A percentile compares a stretch with the other conserved stretches of the same genome.
phyloP scores from a whole-genome alignment of 441 rosid species.

The Theobroma grandiflorum region DNA sequence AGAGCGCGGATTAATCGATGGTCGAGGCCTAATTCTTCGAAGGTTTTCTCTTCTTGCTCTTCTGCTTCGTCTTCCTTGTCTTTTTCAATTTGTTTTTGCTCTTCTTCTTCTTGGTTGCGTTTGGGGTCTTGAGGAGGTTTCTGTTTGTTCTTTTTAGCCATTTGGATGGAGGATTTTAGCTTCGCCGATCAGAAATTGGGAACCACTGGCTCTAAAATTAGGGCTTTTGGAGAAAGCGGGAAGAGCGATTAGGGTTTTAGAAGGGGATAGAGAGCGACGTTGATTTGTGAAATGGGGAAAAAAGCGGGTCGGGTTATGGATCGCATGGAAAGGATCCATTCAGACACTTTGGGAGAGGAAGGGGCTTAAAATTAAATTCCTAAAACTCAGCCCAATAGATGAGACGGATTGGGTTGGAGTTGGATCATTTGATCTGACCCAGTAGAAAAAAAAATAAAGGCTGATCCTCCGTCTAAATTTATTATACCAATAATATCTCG shows the following conservation, averaged over 20 bases:
- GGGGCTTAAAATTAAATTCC: not conserved
- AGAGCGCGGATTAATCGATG: conserved; percentile 74
- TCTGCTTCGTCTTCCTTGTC: conserved; percentile 30
- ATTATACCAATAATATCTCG: too few relatives aligned
- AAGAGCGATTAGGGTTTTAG: conserved; percentile 29
- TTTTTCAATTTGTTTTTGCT: conserved; percentile 5
- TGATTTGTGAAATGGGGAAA: not conserved
- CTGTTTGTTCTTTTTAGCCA: conserved; percentile 12
- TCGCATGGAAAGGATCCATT: too few relatives aligned
- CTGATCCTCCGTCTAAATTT: too few relatives aligned
- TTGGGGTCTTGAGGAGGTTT: conserved; percentile 30
- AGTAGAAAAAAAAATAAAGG: too few relatives aligned
- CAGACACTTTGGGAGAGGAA: not conserved
- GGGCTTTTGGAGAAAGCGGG: not conserved
- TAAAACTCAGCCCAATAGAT: not conserved
- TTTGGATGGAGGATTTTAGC: not conserved
- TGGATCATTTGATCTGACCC: too few relatives aligned
- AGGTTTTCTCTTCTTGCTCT: conserved; percentile 50
- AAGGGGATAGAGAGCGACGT: not conserved
- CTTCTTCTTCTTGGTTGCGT: conserved; percentile 27
- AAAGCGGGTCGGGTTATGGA: conserved; percentile 14
- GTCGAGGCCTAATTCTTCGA: conserved; percentile 68
- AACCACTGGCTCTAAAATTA: not conserved
- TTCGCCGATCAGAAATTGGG: not conserved
- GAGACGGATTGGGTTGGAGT: not conserved